phyloP scores from a whole-genome alignment of 441 rosid species.

The Euphorbia schlechtendalii region DNA sequence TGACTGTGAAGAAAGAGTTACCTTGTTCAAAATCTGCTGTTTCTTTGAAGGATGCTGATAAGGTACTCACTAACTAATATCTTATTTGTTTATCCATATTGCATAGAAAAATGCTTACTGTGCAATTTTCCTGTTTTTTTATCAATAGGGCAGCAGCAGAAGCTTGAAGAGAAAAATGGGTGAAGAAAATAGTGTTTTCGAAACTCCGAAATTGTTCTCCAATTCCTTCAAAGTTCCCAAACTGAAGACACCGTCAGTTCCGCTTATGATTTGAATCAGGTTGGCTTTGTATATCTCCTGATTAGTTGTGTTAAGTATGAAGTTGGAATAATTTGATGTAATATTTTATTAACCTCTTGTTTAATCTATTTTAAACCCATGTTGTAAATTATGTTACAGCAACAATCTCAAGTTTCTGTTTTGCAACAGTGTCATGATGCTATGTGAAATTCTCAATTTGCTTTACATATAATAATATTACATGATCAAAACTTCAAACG shows the following conservation, averaged over 20 bases:
- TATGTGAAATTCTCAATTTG: background rate
- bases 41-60: constrained; percentile 21
- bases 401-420: background rate
- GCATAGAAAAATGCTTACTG: background rate
- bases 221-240: constrained; percentile 66
- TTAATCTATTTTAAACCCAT: background rate
- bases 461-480: background rate
- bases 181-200: constrained; percentile 22
- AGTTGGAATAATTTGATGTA: background rate
- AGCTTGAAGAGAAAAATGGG: constrained; percentile 51
- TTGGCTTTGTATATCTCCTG: background rate
- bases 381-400: background rate
- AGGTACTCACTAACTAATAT: constrained; percentile 29
- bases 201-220: constrained; percentile 60
- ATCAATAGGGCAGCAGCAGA: constrained; percentile 42
- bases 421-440: too few relatives aligned
- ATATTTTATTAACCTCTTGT: background rate
- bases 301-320: constrained; percentile 17
- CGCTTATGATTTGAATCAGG: background rate
- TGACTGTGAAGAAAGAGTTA: constrained; percentile 38
- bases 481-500: background rate
- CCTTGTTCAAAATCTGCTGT: constrained; percentile 17
- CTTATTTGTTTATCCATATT: background rate
- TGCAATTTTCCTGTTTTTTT: constrained; percentile 8
- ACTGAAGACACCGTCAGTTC: constrained; percentile 40